phyloP scores from a whole-genome alignment of 2,329 filamentous ascomycete genomes.

The Penicillium corylophilum region DNA sequence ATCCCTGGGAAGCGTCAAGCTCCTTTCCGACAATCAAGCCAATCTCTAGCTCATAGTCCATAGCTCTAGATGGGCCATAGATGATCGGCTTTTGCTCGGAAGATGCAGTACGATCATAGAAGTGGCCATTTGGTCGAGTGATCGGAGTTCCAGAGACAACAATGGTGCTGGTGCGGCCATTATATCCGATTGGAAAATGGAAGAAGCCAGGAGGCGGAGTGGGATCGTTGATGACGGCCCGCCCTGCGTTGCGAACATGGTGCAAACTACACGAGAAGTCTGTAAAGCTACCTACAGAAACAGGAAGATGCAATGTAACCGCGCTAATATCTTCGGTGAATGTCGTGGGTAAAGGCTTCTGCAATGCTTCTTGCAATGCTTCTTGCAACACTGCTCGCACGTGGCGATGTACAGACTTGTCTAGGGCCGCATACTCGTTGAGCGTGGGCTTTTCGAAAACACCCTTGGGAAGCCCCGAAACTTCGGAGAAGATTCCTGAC shows the following conservation, averaged over 20 bases:
- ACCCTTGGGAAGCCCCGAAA: conserved; percentile 19
- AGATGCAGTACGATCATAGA: conserved; percentile 17
- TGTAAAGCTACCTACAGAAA: conserved; percentile 57
- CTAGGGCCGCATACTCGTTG: conserved; percentile 52
- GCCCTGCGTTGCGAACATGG: conserved; percentile 29
- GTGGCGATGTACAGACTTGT: conserved; percentile 37
- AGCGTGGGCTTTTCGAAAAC: conserved; percentile 41
- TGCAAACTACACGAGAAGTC: conserved; percentile 41
- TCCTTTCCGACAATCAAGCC: conserved; percentile 49
- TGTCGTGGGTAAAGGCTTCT: conserved; percentile 12
- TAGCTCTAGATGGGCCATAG: conserved; percentile 21
- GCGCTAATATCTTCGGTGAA: conserved; percentile 34
- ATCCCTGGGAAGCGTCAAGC: conserved; percentile 33
- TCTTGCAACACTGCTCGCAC: conserved; percentile 43
- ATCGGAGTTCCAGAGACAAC: conserved; percentile 51
- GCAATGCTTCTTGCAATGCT: conserved; percentile 12
- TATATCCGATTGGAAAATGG: conserved; percentile 54
- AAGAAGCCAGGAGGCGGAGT: conserved; percentile 40
- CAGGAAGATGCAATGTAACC: conserved; percentile 54
- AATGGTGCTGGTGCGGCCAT: conserved; percentile 56
- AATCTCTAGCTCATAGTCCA: conserved; percentile 48
- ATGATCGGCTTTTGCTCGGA: conserved; percentile 21
- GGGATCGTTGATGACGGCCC: conserved; percentile 25
- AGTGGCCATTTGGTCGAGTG: conserved; percentile 46
- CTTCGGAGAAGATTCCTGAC: conserved; percentile 27